A percentile compares a stretch with the other conserved stretches of the same genome.
Evolutionary conservation across 257 asterid species (phyloP).

Genomic region (Nicotiana noctiflora): DNA sequence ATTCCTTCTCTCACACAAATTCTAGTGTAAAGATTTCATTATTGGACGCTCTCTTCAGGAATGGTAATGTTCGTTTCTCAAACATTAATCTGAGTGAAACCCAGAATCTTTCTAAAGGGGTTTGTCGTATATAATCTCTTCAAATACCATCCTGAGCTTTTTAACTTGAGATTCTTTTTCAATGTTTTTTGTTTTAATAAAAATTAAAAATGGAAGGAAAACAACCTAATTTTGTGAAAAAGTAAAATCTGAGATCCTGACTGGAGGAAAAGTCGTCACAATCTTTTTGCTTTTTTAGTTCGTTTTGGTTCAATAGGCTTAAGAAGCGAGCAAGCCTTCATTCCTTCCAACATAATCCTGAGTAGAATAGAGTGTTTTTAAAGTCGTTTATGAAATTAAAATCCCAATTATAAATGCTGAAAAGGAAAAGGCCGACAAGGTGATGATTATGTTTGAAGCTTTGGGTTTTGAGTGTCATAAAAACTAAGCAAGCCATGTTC

Average conservation of each 20-base stretch:
- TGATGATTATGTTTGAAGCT: slow-evolving; percentile 22
- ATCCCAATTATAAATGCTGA: background rate
- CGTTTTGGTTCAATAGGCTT: too few species aligned
- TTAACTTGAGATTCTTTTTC: background rate
- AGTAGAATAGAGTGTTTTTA: background rate
- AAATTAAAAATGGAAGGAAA: background rate
- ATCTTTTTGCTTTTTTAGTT: background rate
- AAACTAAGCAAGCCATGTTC: slow-evolving; percentile 32
- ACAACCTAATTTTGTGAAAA: background rate
- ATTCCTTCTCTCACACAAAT: slow-evolving; percentile 13
- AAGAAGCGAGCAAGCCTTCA: too few species aligned
- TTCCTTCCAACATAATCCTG: background rate
- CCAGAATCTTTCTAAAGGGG: too few species aligned
- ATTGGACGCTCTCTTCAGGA: background rate
- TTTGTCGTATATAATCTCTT: background rate
- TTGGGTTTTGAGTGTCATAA: background rate
- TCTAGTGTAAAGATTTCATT: slow-evolving; percentile 23
- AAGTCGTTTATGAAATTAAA: background rate
- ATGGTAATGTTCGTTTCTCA: background rate
- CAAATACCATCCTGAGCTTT: too few species aligned
- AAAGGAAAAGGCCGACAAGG: slow-evolving; percentile 2
- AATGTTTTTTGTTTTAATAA: background rate
- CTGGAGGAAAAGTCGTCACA: too few species aligned
- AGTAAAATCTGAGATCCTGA: background rate
- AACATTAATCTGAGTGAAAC: background rate